A percentile compares a stretch with the other conserved stretches of the same genome.
These are phyloP conservation scores for Verticillium zaregamsianum DNA, from an alignment of 2,329 filamentous ascomycete species.

Conservation along the genomic window DNA sequence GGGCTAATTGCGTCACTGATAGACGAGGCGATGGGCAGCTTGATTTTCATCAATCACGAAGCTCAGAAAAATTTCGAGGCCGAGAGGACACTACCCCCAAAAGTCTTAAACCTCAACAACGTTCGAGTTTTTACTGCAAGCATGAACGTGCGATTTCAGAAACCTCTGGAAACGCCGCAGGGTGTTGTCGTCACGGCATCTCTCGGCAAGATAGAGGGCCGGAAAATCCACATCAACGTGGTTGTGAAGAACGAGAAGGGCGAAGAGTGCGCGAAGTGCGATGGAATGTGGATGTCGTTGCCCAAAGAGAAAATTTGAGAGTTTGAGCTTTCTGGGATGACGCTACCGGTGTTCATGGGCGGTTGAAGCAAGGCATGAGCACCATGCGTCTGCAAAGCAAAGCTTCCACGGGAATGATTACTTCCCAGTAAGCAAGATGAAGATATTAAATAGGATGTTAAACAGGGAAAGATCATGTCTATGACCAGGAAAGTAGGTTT, in stretches of 20 bases:
- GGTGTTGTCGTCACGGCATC: constrained; percentile 14
- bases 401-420: too few relatives aligned
- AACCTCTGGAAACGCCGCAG: constrained; percentile 12
- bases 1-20: constrained; percentile 18
- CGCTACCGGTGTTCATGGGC: too few relatives aligned
- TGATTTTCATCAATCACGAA: constrained; percentile 17
- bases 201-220: constrained; percentile 10
- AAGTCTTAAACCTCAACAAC: not conserved
- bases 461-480: too few relatives aligned
- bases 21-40: constrained; percentile 23
- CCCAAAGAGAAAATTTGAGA: too few relatives aligned
- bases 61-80: constrained; percentile 4
- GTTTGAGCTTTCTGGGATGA: too few relatives aligned
- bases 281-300: constrained; percentile 6
- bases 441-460: too few relatives aligned
- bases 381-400: too few relatives aligned
- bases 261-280: constrained; percentile 8
- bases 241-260: constrained; percentile 8
- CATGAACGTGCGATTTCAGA: constrained; percentile 14
- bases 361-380: too few relatives aligned
- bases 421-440: too few relatives aligned
- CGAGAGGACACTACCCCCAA: constrained; percentile 6
- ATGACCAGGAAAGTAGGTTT: too few relatives aligned
- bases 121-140: constrained; percentile 9
- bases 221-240: constrained; percentile 14